Conservation (phyloP, 164 flowering plant genomes). For the Nelumbo lutea region DNA sequence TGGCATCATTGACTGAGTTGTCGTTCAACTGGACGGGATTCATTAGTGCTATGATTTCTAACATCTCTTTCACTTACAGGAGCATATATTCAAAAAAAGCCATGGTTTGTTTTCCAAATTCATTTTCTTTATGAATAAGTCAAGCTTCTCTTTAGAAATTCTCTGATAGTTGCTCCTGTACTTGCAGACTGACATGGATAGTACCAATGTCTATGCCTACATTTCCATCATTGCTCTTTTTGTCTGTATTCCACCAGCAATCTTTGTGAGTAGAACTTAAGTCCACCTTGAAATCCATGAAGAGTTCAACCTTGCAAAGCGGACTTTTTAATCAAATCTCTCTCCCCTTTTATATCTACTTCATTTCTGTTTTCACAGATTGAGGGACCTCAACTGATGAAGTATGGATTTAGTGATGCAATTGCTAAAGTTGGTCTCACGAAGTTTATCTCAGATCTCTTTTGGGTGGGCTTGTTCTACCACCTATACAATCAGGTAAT, state of each 20-base stretch:
- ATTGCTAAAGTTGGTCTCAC: conserved; percentile 87
- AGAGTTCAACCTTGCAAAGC: neutral
- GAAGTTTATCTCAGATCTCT: conserved; percentile 83
- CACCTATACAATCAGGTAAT: conserved; percentile 95
- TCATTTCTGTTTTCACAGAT: conserved; percentile 33
- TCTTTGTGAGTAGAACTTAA: conserved; percentile 51
- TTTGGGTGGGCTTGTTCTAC: conserved; percentile 98
- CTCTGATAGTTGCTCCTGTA: conserved; percentile 3
- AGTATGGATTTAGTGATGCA: conserved; percentile 76
- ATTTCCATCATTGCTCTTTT: conserved; percentile 88
- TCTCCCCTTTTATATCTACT: neutral
- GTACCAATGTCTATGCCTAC: conserved; percentile 90
- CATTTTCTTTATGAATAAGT: neutral
- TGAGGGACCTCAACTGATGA: conserved; percentile 81
- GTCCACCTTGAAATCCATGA: neutral
- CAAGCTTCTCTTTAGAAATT: neutral
- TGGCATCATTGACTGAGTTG: conserved; percentile 95
- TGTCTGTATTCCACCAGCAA: conserved; percentile 90
- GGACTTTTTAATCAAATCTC: neutral
- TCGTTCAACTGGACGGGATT: conserved; percentile 98
- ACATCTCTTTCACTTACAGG: conserved; percentile 94
- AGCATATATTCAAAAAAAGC: conserved; percentile 98
- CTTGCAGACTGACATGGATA: conserved; percentile 89
- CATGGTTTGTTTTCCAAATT: conserved; percentile 47
- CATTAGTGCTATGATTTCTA: conserved; percentile 97